These are phyloP conservation scores for Linum usitatissimum DNA, from an alignment of 345 rosid genomes.

Conservation along the genomic window DNA sequence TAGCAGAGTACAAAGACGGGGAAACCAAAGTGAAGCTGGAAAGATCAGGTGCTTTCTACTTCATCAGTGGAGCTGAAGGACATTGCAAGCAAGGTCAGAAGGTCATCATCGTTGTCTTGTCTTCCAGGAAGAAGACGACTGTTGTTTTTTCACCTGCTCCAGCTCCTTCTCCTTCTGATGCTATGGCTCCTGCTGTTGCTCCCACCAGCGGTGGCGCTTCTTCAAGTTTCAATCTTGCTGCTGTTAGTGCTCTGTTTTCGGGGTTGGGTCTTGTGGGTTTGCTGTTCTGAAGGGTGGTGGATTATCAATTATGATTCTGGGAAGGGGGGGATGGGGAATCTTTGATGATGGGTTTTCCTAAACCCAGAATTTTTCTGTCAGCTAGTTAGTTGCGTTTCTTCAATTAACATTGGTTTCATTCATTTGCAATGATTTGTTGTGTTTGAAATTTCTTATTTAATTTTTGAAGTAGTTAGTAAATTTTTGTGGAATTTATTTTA, in stretches of 20 bases:
- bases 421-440: too few relatives aligned
- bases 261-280: not conserved
- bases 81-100: constrained; percentile 44
- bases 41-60: constrained; percentile 36
- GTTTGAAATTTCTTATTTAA: too few relatives aligned
- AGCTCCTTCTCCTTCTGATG: not conserved
- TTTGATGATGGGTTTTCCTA: too few relatives aligned
- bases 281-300: not conserved
- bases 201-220: not conserved
- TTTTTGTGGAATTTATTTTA: too few relatives aligned
- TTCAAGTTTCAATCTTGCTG: not conserved
- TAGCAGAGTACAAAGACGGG: constrained; percentile 32
- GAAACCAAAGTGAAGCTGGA: constrained; percentile 32
- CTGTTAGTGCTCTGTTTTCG: not conserved
- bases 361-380: too few relatives aligned
- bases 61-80: constrained; percentile 49
- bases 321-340: too few relatives aligned
- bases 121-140: not conserved
- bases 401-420: too few relatives aligned
- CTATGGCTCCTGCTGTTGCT: not conserved
- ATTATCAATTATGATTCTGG: too few relatives aligned
- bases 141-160: not conserved
- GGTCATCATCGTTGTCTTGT: constrained; percentile 33
- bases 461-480: too few relatives aligned
- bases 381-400: not conserved